Evolutionary conservation across 1,284 basidiomycete genomes (phyloP), one percentile per base, ranked within the genome.

Genomic region (Tausonia pullulans): DNA sequence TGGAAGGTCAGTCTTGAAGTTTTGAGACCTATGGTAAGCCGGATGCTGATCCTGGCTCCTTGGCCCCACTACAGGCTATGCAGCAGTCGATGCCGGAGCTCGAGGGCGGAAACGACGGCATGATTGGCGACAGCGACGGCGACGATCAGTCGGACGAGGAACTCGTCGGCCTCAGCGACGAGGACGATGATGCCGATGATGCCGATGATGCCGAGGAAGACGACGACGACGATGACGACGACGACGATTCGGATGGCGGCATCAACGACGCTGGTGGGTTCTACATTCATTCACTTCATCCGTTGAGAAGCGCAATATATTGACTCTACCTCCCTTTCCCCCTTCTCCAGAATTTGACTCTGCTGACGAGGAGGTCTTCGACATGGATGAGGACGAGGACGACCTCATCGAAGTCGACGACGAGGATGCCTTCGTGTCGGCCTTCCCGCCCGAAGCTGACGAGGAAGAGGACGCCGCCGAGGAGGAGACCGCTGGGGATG

Each of bases 81-180:
- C 84, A 88, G 80, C 82, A 84, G 6, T 83, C 83, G 8, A 86
- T 92, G 82, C 88, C 88, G 3, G 81, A 72, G 27, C 74, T 72
- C 0, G 73, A 71, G 39, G 74, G 75, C 62, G 69, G 70, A 13
- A 63, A 67, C 16, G 67, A 69, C 44, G 59, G 68, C 52, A 65
- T 69, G 48, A 64, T 67, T 58, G 67, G 66, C 14, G 65, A 71
- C 8, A 65, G 63, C 45, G 70, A 69, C 3, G 67, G 56, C 27
- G 65, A 67, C 56, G 70, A 68, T 44, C 68, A 70, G 45, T 70
- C 68, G 16, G 67, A 66, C 48, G 61, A 41, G 63, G 70, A 63
- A 46, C 11, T 83, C 8, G 87, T 81, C 65, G 81, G 84, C 64
- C 63, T 48, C n/a, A 61, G 52, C 14, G 49, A 43, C 55, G 78